Evolutionary conservation across 2,329 filamentous ascomycete species (phyloP).

Genomic region (Colletotrichum cuscutae): DNA sequence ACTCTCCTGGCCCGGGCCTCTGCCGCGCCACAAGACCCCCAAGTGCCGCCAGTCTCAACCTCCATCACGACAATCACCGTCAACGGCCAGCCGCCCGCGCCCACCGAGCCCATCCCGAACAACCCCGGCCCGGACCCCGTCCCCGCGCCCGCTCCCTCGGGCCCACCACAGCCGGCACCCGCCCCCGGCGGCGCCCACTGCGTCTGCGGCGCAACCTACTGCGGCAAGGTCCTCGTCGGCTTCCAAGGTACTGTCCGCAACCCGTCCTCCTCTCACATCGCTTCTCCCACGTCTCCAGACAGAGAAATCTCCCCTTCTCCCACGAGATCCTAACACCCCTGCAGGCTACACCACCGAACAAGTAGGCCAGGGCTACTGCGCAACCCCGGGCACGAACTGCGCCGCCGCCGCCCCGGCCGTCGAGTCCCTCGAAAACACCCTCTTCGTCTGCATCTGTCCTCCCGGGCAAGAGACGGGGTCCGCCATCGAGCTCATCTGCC

Average conservation of each 20-base stretch:
- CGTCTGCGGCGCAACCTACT: slow-evolving; percentile 55
- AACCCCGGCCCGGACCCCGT: background rate
- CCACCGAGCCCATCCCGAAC: slow-evolving; percentile 23
- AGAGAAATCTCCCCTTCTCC: too few relatives aligned
- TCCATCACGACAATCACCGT: slow-evolving; percentile 27
- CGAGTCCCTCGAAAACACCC: slow-evolving; percentile 41
- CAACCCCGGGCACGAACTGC: slow-evolving; percentile 48
- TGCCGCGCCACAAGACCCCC: slow-evolving; percentile 26
- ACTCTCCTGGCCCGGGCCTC: slow-evolving; percentile 13
- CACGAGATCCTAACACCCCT: too few relatives aligned
- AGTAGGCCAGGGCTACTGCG: slow-evolving; percentile 49
- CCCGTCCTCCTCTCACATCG: background rate
- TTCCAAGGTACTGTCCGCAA: slow-evolving; percentile 18
- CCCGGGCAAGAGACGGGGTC: slow-evolving; percentile 45
- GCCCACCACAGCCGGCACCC: slow-evolving; percentile 27
- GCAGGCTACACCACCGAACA: slow-evolving; percentile 39
- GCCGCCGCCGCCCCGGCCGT: slow-evolving; percentile 42
- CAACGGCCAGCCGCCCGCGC: background rate
- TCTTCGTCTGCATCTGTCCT: slow-evolving; percentile 52
- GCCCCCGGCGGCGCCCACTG: slow-evolving; percentile 44
- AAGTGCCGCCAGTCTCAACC: slow-evolving; percentile 6
- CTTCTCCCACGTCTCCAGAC: too few relatives aligned
- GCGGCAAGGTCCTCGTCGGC: slow-evolving; percentile 48
- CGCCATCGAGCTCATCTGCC: slow-evolving; percentile 50
- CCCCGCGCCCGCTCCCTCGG: background rate